These are phyloP conservation scores for Saccharomycopsis sp. DNA, from an alignment of 805 yeast species.

Conservation along the genomic window DNA sequence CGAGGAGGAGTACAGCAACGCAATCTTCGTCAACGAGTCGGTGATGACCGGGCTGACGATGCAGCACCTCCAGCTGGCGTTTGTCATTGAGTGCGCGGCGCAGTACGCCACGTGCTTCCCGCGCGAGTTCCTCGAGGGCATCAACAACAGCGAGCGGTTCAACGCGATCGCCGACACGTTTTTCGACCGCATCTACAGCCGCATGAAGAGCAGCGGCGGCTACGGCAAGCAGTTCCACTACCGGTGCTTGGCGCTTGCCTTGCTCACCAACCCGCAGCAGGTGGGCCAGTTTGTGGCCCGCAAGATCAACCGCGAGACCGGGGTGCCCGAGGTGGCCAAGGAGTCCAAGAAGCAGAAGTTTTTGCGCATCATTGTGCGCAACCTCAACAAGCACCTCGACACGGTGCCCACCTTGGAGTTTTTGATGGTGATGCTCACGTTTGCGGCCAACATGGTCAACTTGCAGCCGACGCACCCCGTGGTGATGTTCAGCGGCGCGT, in stretches of 20 bases:
- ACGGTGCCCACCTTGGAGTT: slow-evolving; percentile 17
- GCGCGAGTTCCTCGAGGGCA: slow-evolving; percentile 12
- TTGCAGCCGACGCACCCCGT: slow-evolving; percentile 17
- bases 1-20: slow-evolving; percentile 12
- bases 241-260: slow-evolving; percentile 12
- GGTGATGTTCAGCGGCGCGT: slow-evolving; percentile 9
- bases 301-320: not conserved
- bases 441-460: slow-evolving; percentile 16
- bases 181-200: slow-evolving; percentile 16
- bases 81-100: slow-evolving; percentile 14
- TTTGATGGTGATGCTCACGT: slow-evolving; percentile 13
- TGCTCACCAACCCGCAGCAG: slow-evolving; percentile 16
- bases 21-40: not conserved
- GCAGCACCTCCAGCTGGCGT: slow-evolving; percentile 15
- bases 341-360: slow-evolving; percentile 18
- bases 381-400: slow-evolving; percentile 13
- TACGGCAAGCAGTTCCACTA: slow-evolving; percentile 15
- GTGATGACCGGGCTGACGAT: not conserved
- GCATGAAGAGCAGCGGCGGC: slow-evolving; percentile 6
- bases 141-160: slow-evolving; percentile 3
- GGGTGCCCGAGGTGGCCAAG: not conserved
- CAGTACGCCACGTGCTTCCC: slow-evolving; percentile 12
- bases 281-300: slow-evolving; percentile 9
- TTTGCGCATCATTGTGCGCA: slow-evolving; percentile 4
- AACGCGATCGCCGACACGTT: slow-evolving; percentile 16